Conservation (phyloP, 2,329 filamentous ascomycete species). For the Aureobasidium sp. region DNA sequence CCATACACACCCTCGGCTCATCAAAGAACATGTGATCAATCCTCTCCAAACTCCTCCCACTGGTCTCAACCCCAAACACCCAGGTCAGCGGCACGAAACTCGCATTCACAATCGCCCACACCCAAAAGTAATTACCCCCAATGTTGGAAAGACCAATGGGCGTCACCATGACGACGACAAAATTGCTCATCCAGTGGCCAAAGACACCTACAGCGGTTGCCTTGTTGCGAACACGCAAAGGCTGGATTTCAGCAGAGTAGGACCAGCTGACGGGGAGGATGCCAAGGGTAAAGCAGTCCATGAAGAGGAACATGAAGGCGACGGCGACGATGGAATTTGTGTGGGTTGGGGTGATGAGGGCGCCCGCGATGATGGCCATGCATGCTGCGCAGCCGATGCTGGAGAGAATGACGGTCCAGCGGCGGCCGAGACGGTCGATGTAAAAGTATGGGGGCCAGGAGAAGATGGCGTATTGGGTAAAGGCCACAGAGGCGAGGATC, state of each 20-base stretch:
- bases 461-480: constrained; percentile 26
- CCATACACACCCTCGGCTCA: constrained; percentile 28
- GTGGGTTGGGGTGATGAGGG: background rate
- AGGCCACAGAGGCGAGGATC: constrained; percentile 24
- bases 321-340: constrained; percentile 22
- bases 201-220: constrained; percentile 40
- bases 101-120: constrained; percentile 39
- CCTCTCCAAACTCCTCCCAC: constrained; percentile 17
- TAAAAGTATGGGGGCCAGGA: constrained; percentile 38
- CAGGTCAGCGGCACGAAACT: constrained; percentile 19
- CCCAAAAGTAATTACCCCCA: constrained; percentile 16
- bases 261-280: constrained; percentile 36
- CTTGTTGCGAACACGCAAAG: constrained; percentile 42
- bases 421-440: constrained; percentile 36
- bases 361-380: constrained; percentile 21
- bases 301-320: constrained; percentile 42
- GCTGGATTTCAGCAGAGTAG: constrained; percentile 45
- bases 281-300: constrained; percentile 49
- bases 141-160: constrained; percentile 17
- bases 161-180: constrained; percentile 18
- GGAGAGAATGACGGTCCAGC: constrained; percentile 24
- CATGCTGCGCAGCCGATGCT: constrained; percentile 22
- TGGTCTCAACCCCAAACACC: constrained; percentile 34
- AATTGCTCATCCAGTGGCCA: constrained; percentile 34
- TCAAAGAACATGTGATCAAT: constrained; percentile 26